These are phyloP conservation scores for Cyphellophora europaea DNA, from an alignment of 2,329 filamentous ascomycete genomes.

Conservation along the genomic window DNA sequence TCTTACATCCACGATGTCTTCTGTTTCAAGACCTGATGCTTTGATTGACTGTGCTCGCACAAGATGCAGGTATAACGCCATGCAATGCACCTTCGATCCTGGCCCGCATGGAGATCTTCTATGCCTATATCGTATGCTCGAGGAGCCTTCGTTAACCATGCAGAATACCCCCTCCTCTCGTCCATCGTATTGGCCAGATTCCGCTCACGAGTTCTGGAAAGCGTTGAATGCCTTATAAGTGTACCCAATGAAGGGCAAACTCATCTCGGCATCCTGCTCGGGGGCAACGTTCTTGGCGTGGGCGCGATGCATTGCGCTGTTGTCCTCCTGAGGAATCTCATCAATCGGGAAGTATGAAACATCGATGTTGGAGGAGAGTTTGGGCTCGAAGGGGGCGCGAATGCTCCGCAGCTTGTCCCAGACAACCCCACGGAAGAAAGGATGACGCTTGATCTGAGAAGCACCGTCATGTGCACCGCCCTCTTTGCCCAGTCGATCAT, in stretches of 20 bases:
- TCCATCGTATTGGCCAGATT: no score
- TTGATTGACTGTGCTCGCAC: no score
- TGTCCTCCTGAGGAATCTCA: slow-evolving; percentile 95
- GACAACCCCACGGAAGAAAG: slow-evolving; percentile 94
- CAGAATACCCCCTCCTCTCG: no score
- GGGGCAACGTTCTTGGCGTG: slow-evolving; percentile 65
- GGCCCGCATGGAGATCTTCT: no score
- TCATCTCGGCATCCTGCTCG: slow-evolving; percentile 87
- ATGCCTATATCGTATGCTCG: no score
- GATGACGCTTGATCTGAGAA: slow-evolving; percentile 84
- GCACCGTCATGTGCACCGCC: slow-evolving; percentile 56
- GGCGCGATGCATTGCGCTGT: slow-evolving; percentile 74
- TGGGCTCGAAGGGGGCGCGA: slow-evolving; percentile 90
- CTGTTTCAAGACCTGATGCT: no score
- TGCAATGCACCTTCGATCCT: no score
- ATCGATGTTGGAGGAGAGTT: slow-evolving; percentile 84
- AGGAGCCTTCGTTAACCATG: no score
- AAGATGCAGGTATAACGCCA: no score
- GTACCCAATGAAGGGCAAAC: slow-evolving; percentile 89
- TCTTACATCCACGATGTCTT: no score
- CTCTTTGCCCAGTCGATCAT: slow-evolving; percentile 76
- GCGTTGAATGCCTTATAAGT: slow-evolving; percentile 94
- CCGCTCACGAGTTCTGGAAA: slow-evolving; percentile 34
- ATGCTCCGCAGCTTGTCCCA: slow-evolving; percentile 90
- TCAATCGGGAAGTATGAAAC: slow-evolving; percentile 98